A percentile compares a stretch with the other conserved stretches of the same genome.
phyloP scores from a whole-genome alignment of 352 stramenopile genomes.

The Globisporangium spiculum region DNA sequence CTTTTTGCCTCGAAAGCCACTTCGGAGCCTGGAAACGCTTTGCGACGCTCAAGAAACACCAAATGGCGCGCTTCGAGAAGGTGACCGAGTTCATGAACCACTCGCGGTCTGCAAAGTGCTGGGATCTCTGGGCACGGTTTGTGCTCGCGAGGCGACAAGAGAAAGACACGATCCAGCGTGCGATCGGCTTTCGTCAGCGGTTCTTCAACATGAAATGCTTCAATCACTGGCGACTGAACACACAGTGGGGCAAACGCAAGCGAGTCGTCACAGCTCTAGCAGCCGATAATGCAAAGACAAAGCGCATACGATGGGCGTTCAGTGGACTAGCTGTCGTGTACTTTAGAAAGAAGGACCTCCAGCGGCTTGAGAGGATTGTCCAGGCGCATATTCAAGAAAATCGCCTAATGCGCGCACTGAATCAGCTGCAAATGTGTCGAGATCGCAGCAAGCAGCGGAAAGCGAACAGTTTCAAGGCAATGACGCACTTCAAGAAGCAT shows the following conservation, averaged over 20 bases:
- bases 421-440: background rate
- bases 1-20: constrained; percentile 32
- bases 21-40: constrained; percentile 48
- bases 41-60: constrained; percentile 21
- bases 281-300: background rate
- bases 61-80: constrained; percentile 23
- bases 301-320: background rate
- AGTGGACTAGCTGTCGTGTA: background rate
- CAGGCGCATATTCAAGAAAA: background rate
- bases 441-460: constrained; percentile 4
- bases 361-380: background rate
- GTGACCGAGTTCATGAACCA: constrained; percentile 31
- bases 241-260: constrained; percentile 23
- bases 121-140: constrained; percentile 34
- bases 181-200: constrained; percentile 31
- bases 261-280: constrained; percentile 5
- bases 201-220: constrained; percentile 40
- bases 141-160: constrained; percentile 19
- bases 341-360: background rate
- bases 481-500: constrained; percentile 16
- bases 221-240: constrained; percentile 25
- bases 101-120: constrained; percentile 25
- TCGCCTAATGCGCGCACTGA: background rate
- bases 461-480: constrained; percentile 8
- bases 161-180: constrained; percentile 28